Conservation (phyloP, 768 basidiomycete species). For the Termitomyces titanicus region DNA sequence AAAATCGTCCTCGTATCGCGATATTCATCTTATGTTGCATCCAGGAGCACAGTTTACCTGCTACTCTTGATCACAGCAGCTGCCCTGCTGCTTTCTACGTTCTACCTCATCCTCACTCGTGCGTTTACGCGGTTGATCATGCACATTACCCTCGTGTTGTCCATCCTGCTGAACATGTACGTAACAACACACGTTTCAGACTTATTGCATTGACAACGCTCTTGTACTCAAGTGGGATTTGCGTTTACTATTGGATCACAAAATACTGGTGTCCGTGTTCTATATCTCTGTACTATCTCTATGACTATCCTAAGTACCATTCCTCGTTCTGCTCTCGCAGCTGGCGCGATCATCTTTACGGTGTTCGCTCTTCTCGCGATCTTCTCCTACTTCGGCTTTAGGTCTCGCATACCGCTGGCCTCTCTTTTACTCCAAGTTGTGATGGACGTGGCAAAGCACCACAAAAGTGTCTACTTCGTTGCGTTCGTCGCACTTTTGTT, state of each 20-base stretch:
- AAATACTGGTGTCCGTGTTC: conserved; percentile 59
- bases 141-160: conserved; percentile 69
- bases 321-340: conserved; percentile 27
- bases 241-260: conserved; percentile 71
- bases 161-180: conserved; percentile 62
- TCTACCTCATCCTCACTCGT: conserved; percentile 69
- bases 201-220: background rate
- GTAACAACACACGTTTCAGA: conserved; percentile 14
- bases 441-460: conserved; percentile 75
- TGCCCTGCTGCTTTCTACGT: conserved; percentile 59
- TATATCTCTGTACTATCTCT: conserved; percentile 1
- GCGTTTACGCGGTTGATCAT: conserved; percentile 72
- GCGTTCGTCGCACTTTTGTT: conserved; percentile 67
- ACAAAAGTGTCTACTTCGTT: conserved; percentile 66
- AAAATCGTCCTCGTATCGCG: background rate
- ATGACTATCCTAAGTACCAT: too few species aligned
- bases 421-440: conserved; percentile 76
- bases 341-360: conserved; percentile 83
- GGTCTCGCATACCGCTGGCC: conserved; percentile 73
- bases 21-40: background rate
- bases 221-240: conserved; percentile 58
- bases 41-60: conserved; percentile 72
- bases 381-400: conserved; percentile 70
- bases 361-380: conserved; percentile 74
- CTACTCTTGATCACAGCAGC: conserved; percentile 69